Evolutionary conservation across 2,329 filamentous ascomycete genomes (phyloP), one percentile per base, ranked within the genome.

Genomic region (Emergomyces pasteurianus): DNA sequence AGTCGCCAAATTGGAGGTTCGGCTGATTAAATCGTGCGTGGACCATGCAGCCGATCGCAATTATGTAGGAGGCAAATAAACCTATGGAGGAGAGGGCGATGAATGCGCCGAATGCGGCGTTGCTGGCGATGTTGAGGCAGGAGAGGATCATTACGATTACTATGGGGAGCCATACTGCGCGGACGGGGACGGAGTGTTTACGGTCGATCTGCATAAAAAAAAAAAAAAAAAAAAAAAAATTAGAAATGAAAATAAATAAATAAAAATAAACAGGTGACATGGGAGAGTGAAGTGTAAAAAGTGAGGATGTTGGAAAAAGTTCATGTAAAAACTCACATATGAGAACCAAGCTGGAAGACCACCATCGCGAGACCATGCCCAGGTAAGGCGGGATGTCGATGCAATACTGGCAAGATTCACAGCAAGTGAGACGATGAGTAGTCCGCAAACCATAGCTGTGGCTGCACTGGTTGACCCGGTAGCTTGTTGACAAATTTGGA

Each of bases 311-410:
- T 43, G 47, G 18, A 8, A 43, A n/a, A 6, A 21, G 16, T 16
- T n/a, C 4, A 9, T 43, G 46, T 2, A 47, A 38, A 31, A 38
- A 31, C 63, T 61, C 60, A 68, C 67, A 23, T 70, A 66, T 53
- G 72, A 67, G 59, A 76, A 71, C 26, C 69, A 74, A 42, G 70
- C 71, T 0, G 78, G 78, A 0, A 80, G 65, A 6, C 76, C 79
- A 2, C 77, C 77, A 60, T 81, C 79, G 4, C 75, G 68, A 14
- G 79, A 75, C 70, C 79, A 81, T 0, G 77, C 76, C 79, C 79
- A 81, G 0, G 77, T 76, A 1, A 81, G 66, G 2, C 79, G 75
- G 0, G 78, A 78, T 0, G 77, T 77, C 0, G 78, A 80, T 0
- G 79, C 78, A 2, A 80, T 71, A 42, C 72, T 72, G 38, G 73